phyloP scores from a whole-genome alignment of 2,329 filamentous ascomycete species.

The Aspergillus ustus region DNA sequence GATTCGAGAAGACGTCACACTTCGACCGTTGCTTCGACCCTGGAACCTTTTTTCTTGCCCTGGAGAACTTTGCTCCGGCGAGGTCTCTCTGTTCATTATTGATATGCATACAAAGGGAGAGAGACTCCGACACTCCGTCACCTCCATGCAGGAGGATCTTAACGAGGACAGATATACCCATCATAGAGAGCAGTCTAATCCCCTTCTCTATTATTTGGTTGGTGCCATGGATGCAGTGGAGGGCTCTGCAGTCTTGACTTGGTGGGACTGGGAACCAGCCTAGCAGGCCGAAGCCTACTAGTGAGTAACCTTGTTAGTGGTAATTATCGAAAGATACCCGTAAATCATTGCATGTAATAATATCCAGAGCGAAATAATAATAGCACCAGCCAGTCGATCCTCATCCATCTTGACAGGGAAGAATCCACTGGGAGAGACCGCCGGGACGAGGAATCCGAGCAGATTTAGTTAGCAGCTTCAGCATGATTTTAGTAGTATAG shows the following conservation, averaged over 20 bases:
- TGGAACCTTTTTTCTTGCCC: background rate
- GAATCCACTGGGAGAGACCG: background rate
- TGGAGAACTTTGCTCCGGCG: background rate
- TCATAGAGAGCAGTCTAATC: background rate
- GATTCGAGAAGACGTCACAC: slow-evolving; percentile 10
- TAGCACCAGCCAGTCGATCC: slow-evolving; percentile 12
- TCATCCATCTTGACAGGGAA: slow-evolving; percentile 2
- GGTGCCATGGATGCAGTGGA: slow-evolving; percentile 13
- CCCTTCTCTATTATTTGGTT: background rate
- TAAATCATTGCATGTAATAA: background rate
- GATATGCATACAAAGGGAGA: background rate
- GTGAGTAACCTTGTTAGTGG: slow-evolving; percentile 15
- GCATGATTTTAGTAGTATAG: background rate
- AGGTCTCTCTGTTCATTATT: background rate
- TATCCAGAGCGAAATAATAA: slow-evolving; percentile 4
- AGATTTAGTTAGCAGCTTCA: background rate
- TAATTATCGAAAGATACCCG: slow-evolving; percentile 8
- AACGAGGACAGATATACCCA: background rate
- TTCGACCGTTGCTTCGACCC: background rate
- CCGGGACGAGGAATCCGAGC: background rate
- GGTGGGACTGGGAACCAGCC: slow-evolving; percentile 6
- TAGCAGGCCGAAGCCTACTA: slow-evolving; percentile 25
- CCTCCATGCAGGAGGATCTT: background rate
- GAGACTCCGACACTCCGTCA: background rate
- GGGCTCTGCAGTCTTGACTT: background rate